Percentiles rank a stretch among this genome's conserved stretches.
Evolutionary conservation across 371 early-diverging fungal genomes (phyloP).

Genomic region (Mucor saturninus): DNA sequence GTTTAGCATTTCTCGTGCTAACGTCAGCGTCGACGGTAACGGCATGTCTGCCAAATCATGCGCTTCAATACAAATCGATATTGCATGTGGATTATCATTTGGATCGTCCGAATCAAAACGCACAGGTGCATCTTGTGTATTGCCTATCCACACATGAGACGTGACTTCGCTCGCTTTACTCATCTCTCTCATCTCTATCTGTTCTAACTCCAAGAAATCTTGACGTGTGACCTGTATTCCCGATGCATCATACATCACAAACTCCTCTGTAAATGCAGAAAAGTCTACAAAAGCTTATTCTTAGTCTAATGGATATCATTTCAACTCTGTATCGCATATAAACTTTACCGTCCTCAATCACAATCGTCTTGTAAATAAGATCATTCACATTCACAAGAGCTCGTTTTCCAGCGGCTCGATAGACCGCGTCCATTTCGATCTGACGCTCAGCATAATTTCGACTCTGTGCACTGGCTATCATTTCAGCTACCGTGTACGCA

Average conservation of each 20-base stretch:
- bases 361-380: slow-evolving; percentile 38
- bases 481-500: slow-evolving; percentile 46
- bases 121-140: slow-evolving; percentile 62
- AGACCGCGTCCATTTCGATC: slow-evolving; percentile 14
- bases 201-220: slow-evolving; percentile 59
- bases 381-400: slow-evolving; percentile 33
- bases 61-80: slow-evolving; percentile 66
- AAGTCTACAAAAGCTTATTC: slow-evolving; percentile 32
- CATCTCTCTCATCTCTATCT: slow-evolving; percentile 60
- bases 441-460: slow-evolving; percentile 25
- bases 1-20: slow-evolving; percentile 47
- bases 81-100: slow-evolving; percentile 46
- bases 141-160: slow-evolving; percentile 63
- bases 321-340: too few relatives aligned
- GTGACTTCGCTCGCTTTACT: slow-evolving; percentile 62
- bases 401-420: slow-evolving; percentile 26
- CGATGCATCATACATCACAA: slow-evolving; percentile 48
- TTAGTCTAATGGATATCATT: too few relatives aligned
- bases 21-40: slow-evolving; percentile 44
- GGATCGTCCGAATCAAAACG: slow-evolving; percentile 15
- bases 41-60: slow-evolving; percentile 65
- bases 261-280: slow-evolving; percentile 49
- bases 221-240: slow-evolving; percentile 45
- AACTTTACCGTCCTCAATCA: slow-evolving; percentile 13
- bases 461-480: slow-evolving; percentile 51